These are phyloP conservation scores for Tricholoma bakamatsutake DNA, from an alignment of 768 basidiomycete genomes.

Conservation along the genomic window DNA sequence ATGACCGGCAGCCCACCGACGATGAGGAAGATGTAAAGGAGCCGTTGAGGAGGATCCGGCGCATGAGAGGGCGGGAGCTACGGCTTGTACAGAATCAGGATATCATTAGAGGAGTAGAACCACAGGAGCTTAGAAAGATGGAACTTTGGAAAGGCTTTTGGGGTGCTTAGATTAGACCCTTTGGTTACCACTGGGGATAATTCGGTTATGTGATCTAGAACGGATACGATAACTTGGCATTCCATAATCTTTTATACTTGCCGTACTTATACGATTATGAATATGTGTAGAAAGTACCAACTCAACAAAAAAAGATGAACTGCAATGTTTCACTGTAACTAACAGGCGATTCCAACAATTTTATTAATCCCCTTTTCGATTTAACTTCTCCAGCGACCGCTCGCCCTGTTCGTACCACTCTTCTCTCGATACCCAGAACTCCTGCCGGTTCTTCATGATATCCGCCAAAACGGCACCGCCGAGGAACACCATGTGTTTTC, in stretches of 20 bases:
- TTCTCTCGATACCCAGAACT: constrained; percentile 93
- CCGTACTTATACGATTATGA: background rate
- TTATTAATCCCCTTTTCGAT: constrained; percentile 30
- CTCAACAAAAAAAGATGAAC: constrained; percentile 1
- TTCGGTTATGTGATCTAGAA: background rate
- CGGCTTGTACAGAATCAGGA: constrained; percentile 75
- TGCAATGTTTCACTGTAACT: background rate
- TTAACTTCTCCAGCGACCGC: constrained; percentile 80
- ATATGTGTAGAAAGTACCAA: background rate
- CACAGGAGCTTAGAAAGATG: constrained; percentile 29
- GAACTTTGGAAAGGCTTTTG: constrained; percentile 44
- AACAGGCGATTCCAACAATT: background rate
- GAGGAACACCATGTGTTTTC: constrained; percentile 99
- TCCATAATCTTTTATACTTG: background rate
- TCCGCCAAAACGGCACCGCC: constrained; percentile 98
- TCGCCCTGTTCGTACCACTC: constrained; percentile 94
- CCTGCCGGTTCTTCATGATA: constrained; percentile 93
- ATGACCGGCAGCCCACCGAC: constrained; percentile 59
- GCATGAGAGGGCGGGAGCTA: constrained; percentile 86
- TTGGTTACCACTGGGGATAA: background rate
- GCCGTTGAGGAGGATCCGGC: constrained; percentile 55
- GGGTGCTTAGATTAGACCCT: constrained; percentile 15
- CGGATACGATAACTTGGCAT: background rate
- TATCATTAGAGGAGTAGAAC: constrained; percentile 45
- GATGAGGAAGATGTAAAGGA: constrained; percentile 68